Evolutionary conservation across 129 eudicot species (phyloP).

Genomic region (Centrapalus pauciflorus): DNA sequence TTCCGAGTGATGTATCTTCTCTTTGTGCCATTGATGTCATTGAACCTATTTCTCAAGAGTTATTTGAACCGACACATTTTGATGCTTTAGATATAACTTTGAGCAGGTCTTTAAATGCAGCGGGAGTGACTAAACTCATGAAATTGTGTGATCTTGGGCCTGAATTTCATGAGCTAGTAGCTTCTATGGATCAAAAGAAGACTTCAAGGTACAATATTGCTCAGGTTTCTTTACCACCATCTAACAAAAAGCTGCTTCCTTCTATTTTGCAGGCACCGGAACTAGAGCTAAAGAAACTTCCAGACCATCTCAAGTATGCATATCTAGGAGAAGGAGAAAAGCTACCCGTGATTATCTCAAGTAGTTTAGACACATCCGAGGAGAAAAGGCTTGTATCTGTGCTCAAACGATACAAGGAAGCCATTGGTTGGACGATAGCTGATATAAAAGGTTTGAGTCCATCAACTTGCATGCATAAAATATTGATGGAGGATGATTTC

Average conservation of each 20-base stretch:
- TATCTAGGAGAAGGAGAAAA: background rate
- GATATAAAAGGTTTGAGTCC: conserved; percentile 15
- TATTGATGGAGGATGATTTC: background rate
- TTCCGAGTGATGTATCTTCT: too few relatives aligned
- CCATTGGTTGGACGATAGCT: conserved; percentile 1
- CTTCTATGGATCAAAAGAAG: too few relatives aligned
- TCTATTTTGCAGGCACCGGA: background rate
- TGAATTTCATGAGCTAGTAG: too few relatives aligned
- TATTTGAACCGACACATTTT: too few relatives aligned
- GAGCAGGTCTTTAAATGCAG: too few relatives aligned
- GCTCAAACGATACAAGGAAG: background rate
- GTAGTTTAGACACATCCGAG: background rate
- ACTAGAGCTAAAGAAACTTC: background rate
- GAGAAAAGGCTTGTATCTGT: background rate
- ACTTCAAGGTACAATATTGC: too few relatives aligned
- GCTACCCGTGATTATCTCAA: background rate
- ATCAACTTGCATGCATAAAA: background rate
- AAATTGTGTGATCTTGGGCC: too few relatives aligned
- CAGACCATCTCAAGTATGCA: background rate
- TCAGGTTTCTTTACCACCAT: too few relatives aligned
- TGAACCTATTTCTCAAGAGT: too few relatives aligned
- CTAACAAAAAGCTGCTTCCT: background rate
- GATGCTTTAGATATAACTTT: too few relatives aligned
- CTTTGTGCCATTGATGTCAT: too few relatives aligned
- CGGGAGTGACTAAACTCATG: too few relatives aligned